phyloP scores from a whole-genome alignment of 139 green algal genomes.

The Ettlia oleoabundans region DNA sequence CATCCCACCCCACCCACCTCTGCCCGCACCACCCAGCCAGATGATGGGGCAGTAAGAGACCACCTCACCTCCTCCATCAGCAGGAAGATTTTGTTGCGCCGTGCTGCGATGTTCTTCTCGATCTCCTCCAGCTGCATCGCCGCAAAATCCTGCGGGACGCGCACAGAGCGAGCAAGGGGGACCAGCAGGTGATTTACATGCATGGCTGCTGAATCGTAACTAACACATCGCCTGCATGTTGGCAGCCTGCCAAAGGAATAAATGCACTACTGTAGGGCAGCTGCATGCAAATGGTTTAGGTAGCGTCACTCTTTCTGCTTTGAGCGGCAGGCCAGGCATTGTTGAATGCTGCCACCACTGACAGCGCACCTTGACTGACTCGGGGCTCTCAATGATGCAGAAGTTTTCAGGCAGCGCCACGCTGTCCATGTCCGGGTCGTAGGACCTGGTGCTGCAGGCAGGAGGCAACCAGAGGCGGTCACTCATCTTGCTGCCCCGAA shows the following conservation, averaged over 20 bases:
- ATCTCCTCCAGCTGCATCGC: constrained; percentile 84
- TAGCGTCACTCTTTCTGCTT: too few relatives aligned
- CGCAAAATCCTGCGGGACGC: constrained; percentile 74
- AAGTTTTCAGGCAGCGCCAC: constrained; percentile 76
- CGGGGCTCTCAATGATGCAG: constrained; percentile 94
- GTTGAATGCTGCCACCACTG: background rate
- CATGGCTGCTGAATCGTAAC: background rate
- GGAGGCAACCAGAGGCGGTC: background rate
- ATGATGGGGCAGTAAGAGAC: background rate
- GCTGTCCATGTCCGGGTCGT: constrained; percentile 12
- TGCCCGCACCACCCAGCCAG: too few relatives aligned
- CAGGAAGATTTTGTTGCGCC: constrained; percentile 93
- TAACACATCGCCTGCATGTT: too few relatives aligned
- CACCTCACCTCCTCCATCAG: constrained; percentile 96
- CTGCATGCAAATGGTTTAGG: background rate
- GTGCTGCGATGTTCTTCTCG: constrained; percentile 70
- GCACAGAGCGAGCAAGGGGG: background rate
- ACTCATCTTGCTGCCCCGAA: too few relatives aligned
- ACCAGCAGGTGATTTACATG: background rate
- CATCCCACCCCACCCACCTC: too few relatives aligned
- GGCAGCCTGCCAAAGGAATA: too few relatives aligned
- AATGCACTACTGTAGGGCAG: too few relatives aligned
- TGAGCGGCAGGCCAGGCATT: too few relatives aligned
- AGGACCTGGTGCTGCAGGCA: background rate
- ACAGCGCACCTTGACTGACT: constrained; percentile 80